Base-by-base conservation (phyloP, 192 early-diverging fungal species). In the Podila minutissima region DNA sequence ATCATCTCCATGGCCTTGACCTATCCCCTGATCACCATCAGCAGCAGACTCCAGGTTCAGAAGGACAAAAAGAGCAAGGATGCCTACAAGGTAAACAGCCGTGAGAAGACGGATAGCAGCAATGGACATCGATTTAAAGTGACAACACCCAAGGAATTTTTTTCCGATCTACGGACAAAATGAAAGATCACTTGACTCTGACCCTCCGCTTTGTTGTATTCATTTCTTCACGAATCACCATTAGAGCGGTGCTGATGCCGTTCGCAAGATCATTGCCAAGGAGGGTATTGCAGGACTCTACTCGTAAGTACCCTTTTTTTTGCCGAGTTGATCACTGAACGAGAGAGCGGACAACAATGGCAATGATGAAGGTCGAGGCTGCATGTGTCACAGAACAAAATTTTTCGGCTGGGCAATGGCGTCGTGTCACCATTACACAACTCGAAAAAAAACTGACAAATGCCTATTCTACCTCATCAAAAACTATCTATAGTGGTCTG, bases 1-100 rank as follows among this genome's bases (percentile, higher is more conserved):
- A 94, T 96, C 76, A 89, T 93, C 85, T 91, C 93, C 65, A 98
- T 98, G 97, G 91, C 91, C 19, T 87, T 97, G 75, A 98, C 98
- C 13, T 99, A 98, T 85, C 96, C 97, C 70, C 83, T 92, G 74
- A 92, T 91, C 61, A 92, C 91, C 49, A 88, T 93, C 83, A 96
- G 90, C 83, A 93, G 90, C 70, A 90, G 93, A 66, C 88, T 94
- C 24, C 94, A 95, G 68, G 94, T 94, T 9, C 93, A 95, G 82
- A 90, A 91, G 82, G 87, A 89, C 69, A 86, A 74, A 57, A 69
- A 78, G 41, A 86, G 83, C 73, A 86, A 88, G 58, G 84, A 90
- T 0, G 85, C 90, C 17, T 94, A 94, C 74, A 83, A 89, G 84
- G 89, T 90, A 83, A 83, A 4, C 35, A 12, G n/a, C 46, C 13